Evolutionary conservation across 345 rosid genomes (phyloP), one percentile per base, ranked within the genome.

Genomic region (Eucalyptus pumila): DNA sequence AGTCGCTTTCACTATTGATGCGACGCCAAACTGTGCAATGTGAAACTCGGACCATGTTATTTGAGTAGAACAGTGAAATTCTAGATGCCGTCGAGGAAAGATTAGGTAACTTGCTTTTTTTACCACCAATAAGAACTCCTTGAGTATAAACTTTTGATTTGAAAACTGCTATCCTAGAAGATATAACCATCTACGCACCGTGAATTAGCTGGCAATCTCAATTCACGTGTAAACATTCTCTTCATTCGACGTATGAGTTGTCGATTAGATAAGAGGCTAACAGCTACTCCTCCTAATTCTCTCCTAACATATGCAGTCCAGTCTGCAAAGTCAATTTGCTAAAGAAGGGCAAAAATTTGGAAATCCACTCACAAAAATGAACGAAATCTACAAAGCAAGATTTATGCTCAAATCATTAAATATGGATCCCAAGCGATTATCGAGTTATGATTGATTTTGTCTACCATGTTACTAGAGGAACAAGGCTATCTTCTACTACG

Each of bases 401-500:
- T 12, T 11, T 26, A 4, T 42, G 12, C 9, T 40, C 47, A 76
- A 6, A 40, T 2, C 8, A 40, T 76, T 8, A 10, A 1, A 37
- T 21, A 34, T 72, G 14, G 45, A 72, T 72, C 27, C 45, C 8
- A 37, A 19, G 4, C 4, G 2, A 37, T 34, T 37, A 72, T 9
- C 12, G 2, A 0, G 19, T 60, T 60, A 11, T 60, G 7, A 60
- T 26, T 26, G n/a, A 26, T 60, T 60, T 26, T 60, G 67, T 26
- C 7, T 27, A 62, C 69, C 1, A 2, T 30, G 17, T 62, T 62
- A 62, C 32, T 27, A 0, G 0, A 62, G 6, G 4, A 27, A 3
- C 3, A 0, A 60, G 67, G 32, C n/a, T 60, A 60, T 60, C 67
- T 60, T 60, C n/a, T 60, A 26, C n/a, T 60, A 60, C 8, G 4